These are phyloP conservation scores for Pythium rhizo-oryzae DNA, from an alignment of 352 stramenopile species.

Conservation along the genomic window DNA sequence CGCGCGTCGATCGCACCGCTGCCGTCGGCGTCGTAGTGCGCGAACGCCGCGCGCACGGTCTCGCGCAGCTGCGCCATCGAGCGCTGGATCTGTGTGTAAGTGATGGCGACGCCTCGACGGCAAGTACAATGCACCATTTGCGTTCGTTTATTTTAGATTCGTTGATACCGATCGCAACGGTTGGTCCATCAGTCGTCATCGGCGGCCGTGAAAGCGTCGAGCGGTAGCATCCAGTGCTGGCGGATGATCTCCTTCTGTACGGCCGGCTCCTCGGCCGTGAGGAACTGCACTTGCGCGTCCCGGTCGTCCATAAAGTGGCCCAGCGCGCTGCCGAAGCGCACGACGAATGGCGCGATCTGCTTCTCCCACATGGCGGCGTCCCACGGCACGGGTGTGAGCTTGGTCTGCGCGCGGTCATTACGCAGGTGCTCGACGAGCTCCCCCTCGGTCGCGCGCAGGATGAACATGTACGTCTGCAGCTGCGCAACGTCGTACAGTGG, in stretches of 20 bases:
- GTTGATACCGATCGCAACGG: background rate
- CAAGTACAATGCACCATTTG: background rate
- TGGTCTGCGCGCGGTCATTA: conserved; percentile 53
- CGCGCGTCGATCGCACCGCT: conserved; percentile 54
- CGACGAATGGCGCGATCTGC: conserved; percentile 64
- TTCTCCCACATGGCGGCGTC: conserved; percentile 68
- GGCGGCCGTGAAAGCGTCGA: conserved; percentile 4
- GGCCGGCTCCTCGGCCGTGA: conserved; percentile 45
- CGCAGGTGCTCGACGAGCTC: conserved; percentile 85
- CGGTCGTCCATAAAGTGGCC: conserved; percentile 75
- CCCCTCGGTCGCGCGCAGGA: conserved; percentile 61
- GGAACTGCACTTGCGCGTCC: conserved; percentile 45
- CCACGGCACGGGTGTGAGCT: conserved; percentile 70
- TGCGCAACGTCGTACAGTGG: conserved; percentile 83
- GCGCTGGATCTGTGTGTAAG: background rate
- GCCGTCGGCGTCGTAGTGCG: conserved; percentile 56
- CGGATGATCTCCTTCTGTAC: conserved; percentile 78
- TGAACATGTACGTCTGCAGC: conserved; percentile 87
- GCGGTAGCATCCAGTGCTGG: conserved; percentile 53
- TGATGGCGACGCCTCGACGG: background rate
- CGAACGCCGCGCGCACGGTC: conserved; percentile 57
- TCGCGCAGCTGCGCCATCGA: conserved; percentile 48
- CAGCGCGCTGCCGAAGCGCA: conserved; percentile 71
- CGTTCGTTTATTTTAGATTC: conserved; percentile 3
- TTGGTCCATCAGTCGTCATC: background rate